Evolutionary conservation across 23 red algal species (phyloP), one percentile per base, ranked within the genome.

Genomic region (Pyropia haitanensis): DNA sequence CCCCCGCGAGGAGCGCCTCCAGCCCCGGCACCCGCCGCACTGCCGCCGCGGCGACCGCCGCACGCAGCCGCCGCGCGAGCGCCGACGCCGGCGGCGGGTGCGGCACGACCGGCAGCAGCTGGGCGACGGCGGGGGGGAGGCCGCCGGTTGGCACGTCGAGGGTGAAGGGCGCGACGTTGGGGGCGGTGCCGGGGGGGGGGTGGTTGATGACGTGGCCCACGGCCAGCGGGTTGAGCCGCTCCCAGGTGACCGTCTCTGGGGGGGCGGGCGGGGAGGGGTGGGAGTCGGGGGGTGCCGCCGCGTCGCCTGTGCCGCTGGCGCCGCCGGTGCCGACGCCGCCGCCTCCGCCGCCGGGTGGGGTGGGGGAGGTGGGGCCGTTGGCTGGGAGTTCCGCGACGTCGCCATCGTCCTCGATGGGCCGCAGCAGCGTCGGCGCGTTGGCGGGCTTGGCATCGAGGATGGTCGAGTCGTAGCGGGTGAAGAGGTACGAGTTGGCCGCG

Each of bases 171-270:
- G 79, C 31, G 18, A 72, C 53, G 54, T 91, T 82, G 49, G 70
- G 33, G 25, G 49, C 2, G 6, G 56, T 66, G 28, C 69, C 68
- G 25, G 71, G 56, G 28, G 71, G 48, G 23, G 76, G 76, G 58
- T 91, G 87, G 70, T 91, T 91, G 26, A 75, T 61, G 65, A 77
- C 59, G 27, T 91, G 87, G 18, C 73, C 87, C 27, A 67, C 65
- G 19, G 77, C 87, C 39, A 91, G 69, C 16, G 87, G 87, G 72
- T 91, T 79, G 58, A 77, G 53, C 49, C 80, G 18, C 25, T 91
- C 61, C 76, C 33, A 65, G 27, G 64, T 61, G 17, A 59, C 29
- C 30, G 39, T 31, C 27, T 31, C 68, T 19, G 33, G 48, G 48
- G 3, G 13, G 51, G 21, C 12, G 27, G 27, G 5, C 19, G 14